Conservation (phyloP, 768 basidiomycete species). For the Suillus brevipes region DNA sequence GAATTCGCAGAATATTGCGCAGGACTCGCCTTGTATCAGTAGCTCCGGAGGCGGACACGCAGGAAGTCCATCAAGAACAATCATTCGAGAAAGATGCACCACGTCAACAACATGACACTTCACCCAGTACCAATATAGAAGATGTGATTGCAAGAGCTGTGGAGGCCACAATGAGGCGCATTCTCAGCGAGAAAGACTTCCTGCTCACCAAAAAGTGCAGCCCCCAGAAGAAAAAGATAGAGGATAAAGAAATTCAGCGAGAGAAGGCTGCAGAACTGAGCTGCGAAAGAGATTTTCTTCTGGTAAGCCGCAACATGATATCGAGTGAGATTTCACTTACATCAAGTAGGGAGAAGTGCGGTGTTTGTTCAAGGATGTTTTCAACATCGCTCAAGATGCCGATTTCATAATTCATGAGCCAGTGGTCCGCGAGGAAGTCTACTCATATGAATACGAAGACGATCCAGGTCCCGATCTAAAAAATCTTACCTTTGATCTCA, state of each 20-base stretch:
- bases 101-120: neutral
- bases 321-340: neutral
- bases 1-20: neutral
- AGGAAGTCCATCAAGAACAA: no score
- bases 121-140: neutral
- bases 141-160: neutral
- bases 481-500: conserved; percentile 9
- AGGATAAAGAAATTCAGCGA: neutral
- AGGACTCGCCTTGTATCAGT: conserved; percentile 2
- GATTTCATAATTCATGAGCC: conserved; percentile 9
- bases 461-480: conserved; percentile 7
- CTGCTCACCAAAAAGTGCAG: neutral
- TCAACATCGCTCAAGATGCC: conserved; percentile 9
- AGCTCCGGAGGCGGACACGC: neutral
- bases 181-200: neutral
- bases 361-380: conserved; percentile 10
- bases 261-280: neutral
- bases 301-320: conserved; percentile 3
- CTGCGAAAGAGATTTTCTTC: conserved; percentile 8
- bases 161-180: no score
- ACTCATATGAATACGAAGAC: conserved; percentile 11
- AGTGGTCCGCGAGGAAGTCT: conserved; percentile 1
- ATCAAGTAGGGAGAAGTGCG: neutral
- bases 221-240: neutral
- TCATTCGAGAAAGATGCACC: neutral